A percentile compares a stretch with the other conserved stretches of the same genome.
These are phyloP conservation scores for Epichloe amarillans DNA, from an alignment of 2,329 filamentous ascomycete species.

Conservation along the genomic window DNA sequence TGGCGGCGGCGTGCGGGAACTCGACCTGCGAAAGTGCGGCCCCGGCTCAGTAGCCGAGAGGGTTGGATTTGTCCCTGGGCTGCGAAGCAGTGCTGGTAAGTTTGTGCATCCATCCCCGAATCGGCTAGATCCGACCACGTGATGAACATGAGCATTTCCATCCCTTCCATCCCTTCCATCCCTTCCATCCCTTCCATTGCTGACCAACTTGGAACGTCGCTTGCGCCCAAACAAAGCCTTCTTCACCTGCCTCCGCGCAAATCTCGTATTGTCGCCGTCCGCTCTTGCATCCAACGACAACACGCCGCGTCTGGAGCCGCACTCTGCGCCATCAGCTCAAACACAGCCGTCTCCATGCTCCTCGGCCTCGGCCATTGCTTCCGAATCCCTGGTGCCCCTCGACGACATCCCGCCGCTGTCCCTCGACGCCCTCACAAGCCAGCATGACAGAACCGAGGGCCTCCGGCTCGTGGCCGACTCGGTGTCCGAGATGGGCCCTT, in stretches of 20 bases:
- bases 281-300: conserved; percentile 49
- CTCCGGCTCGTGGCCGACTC: conserved; percentile 68
- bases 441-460: conserved; percentile 51
- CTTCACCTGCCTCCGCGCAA: conserved; percentile 69
- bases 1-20: conserved; percentile 28
- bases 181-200: too few relatives aligned
- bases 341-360: conserved; percentile 36
- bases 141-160: too few relatives aligned
- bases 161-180: too few relatives aligned
- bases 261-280: conserved; percentile 54
- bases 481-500: conserved; percentile 67
- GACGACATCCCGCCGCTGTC: conserved; percentile 49
- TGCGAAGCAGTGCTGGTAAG: conserved; percentile 49
- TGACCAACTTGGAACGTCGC: too few relatives aligned
- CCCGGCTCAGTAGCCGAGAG: conserved; percentile 37
- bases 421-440: conserved; percentile 40
- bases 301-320: conserved; percentile 49
- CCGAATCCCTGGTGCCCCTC: conserved; percentile 23
- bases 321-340: conserved; percentile 22
- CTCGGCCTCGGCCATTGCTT: conserved; percentile 28
- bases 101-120: not conserved
- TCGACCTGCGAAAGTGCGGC: conserved; percentile 35
- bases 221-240: conserved; percentile 43
- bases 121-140: too few relatives aligned
- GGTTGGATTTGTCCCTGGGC: conserved; percentile 42